These are phyloP conservation scores for Paecilomyces niveus DNA, from an alignment of 2,329 filamentous ascomycete species.

Conservation along the genomic window DNA sequence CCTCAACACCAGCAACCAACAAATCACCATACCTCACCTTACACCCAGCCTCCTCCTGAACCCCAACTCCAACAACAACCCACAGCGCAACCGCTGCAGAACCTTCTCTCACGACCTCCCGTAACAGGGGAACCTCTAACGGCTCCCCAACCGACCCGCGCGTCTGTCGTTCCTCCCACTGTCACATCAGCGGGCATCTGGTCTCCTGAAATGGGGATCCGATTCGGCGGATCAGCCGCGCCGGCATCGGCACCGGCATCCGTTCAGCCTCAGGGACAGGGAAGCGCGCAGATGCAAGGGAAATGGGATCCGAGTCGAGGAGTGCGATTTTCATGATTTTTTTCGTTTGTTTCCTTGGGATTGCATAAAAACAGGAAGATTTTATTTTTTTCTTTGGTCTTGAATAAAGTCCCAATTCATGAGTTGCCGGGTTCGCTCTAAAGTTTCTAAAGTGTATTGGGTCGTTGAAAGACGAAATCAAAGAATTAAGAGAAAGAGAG, in stretches of 20 bases:
- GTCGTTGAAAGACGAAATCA: too few species aligned
- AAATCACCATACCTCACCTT: slow-evolving; percentile 3
- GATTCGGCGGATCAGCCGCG: slow-evolving; percentile 52
- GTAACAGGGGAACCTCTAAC: slow-evolving; percentile 32
- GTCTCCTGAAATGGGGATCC: slow-evolving; percentile 75
- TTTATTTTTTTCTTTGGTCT: neutral
- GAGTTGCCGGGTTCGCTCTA: too few species aligned
- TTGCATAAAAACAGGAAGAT: neutral
- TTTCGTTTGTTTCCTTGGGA: neutral
- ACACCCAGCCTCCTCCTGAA: slow-evolving; percentile 6
- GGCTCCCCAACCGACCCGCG: slow-evolving; percentile 41
- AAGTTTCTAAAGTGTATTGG: too few species aligned
- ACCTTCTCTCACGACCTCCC: slow-evolving; percentile 31
- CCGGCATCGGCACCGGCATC: slow-evolving; percentile 3
- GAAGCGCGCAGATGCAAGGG: slow-evolving; percentile 23
- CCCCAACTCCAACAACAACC: slow-evolving; percentile 26
- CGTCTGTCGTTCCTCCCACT: slow-evolving; percentile 44
- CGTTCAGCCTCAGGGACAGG: slow-evolving; percentile 12
- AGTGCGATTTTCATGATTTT: slow-evolving; percentile 45
- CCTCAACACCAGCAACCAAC: slow-evolving; percentile 34
- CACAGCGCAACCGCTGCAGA: slow-evolving; percentile 30
- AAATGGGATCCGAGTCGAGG: slow-evolving; percentile 56
- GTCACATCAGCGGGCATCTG: slow-evolving; percentile 56
- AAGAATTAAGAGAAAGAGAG: neutral
- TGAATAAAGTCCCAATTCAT: neutral